Percentiles rank a stretch among this genome's conserved stretches.
Conservation (phyloP, 768 basidiomycete species). For the Tremella fuciformis region DNA sequence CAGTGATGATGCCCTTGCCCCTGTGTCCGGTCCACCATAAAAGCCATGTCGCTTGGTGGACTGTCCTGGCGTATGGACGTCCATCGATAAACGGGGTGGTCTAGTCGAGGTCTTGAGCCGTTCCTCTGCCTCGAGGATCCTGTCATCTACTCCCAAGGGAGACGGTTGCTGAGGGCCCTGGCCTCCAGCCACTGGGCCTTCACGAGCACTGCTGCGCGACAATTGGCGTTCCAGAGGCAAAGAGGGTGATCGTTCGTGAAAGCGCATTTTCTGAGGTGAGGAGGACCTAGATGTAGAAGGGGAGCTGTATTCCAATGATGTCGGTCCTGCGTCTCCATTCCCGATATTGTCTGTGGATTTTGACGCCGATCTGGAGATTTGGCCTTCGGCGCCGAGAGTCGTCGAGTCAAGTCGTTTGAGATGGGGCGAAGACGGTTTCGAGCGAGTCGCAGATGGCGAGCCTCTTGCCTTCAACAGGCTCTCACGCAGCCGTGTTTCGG, state of each 20-base stretch:
- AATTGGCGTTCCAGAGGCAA: background rate
- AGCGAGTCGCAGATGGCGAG: background rate
- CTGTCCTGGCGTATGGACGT: background rate
- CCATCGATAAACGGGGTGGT: background rate
- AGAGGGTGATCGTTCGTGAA: background rate
- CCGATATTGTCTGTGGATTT: too few species aligned
- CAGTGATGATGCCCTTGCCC: too few species aligned
- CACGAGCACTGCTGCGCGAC: background rate
- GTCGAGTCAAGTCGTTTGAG: background rate
- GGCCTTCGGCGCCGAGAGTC: too few species aligned
- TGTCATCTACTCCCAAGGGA: slow-evolving; percentile 12
- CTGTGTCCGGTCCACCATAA: too few species aligned
- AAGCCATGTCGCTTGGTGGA: background rate
- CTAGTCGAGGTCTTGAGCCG: slow-evolving; percentile 14
- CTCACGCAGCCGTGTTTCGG: background rate
- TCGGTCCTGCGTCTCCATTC: background rate
- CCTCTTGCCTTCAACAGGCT: background rate
- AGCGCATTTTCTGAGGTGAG: background rate
- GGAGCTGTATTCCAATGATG: background rate
- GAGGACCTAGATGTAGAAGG: background rate
- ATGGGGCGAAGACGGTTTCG: background rate
- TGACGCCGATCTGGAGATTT: too few species aligned
- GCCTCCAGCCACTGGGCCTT: background rate
- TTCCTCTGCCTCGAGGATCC: slow-evolving; percentile 24
- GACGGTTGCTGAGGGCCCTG: background rate